These are phyloP conservation scores for Coniochaeta sp. DNA, from an alignment of 2,329 filamentous ascomycete species.

Conservation along the genomic window DNA sequence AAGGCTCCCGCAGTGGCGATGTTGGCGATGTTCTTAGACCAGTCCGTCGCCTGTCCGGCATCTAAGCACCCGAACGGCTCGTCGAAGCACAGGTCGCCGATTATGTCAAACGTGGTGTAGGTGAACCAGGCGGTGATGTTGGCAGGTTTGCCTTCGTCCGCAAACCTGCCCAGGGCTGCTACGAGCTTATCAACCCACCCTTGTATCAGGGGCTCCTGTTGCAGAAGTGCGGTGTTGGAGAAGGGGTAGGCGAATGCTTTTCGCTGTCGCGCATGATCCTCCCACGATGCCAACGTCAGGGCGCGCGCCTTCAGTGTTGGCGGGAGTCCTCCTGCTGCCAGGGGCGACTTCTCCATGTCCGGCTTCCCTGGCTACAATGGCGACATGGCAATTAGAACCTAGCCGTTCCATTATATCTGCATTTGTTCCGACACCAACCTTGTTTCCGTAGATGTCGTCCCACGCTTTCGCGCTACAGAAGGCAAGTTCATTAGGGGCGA, in stretches of 20 bases:
- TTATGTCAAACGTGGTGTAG: slow-evolving; percentile 16
- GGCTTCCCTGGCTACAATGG: slow-evolving; percentile 6
- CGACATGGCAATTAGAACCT: slow-evolving; percentile 3
- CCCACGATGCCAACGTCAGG: slow-evolving; percentile 5
- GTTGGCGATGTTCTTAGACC: slow-evolving; percentile 14
- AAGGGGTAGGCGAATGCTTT: slow-evolving; percentile 17
- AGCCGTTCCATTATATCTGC: not conserved
- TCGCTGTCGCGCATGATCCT: slow-evolving; percentile 17
- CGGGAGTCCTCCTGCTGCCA: slow-evolving; percentile 15
- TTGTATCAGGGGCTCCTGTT: slow-evolving; percentile 16
- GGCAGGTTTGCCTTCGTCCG: slow-evolving; percentile 5
- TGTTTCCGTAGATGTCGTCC: slow-evolving; percentile 20
- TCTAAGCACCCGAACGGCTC: slow-evolving; percentile 19
- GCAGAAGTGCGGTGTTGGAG: slow-evolving; percentile 15
- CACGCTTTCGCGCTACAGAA: slow-evolving; percentile 18
- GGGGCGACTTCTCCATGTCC: slow-evolving; percentile 20
- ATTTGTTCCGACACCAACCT: slow-evolving; percentile 9
- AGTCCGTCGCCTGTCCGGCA: slow-evolving; percentile 12
- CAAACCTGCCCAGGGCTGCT: slow-evolving; percentile 5
- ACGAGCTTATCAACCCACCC: slow-evolving; percentile 16
- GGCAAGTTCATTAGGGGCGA: slow-evolving; percentile 19
- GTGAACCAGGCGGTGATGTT: slow-evolving; percentile 19
- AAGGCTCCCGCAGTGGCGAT: slow-evolving; percentile 14
- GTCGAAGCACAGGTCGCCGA: slow-evolving; percentile 14
- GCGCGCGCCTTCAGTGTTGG: slow-evolving; percentile 4